Percentiles rank a stretch among this genome's conserved stretches.
Conservation (phyloP, 768 basidiomycete genomes). For the Steccherinum ochraceum region DNA sequence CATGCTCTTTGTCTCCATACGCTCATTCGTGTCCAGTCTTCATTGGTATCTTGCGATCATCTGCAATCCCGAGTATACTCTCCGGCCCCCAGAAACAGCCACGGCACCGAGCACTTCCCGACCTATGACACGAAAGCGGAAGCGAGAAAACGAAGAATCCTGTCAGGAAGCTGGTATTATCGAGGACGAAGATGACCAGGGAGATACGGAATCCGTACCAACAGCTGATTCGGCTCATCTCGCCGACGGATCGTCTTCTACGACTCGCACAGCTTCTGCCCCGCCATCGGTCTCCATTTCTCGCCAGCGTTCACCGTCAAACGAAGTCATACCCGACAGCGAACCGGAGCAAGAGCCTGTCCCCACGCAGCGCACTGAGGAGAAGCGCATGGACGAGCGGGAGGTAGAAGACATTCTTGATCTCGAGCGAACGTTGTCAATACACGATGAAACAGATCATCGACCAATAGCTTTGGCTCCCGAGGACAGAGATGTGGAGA, state of each 20-base stretch:
- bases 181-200: neutral
- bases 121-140: conserved; percentile 22
- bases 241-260: too few relatives aligned
- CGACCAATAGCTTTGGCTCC: too few relatives aligned
- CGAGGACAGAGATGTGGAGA: neutral
- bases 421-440: conserved; percentile 6
- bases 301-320: neutral
- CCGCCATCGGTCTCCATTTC: conserved; percentile 1
- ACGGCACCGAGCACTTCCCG: neutral
- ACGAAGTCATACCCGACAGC: neutral
- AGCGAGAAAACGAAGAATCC: conserved; percentile 13
- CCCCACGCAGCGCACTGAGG: neutral
- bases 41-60: conserved; percentile 99
- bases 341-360: neutral
- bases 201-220: conserved; percentile 1
- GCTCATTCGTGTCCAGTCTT: conserved; percentile 39
- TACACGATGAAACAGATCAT: neutral
- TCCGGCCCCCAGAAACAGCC: conserved; percentile 39
- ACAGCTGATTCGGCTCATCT: too few relatives aligned
- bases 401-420: conserved; percentile 14
- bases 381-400: neutral
- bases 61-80: conserved; percentile 62
- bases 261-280: too few relatives aligned
- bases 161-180: neutral
- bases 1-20: neutral